Conservation (phyloP, 2,329 filamentous ascomycete species). For the Scleromitrula shiraiana region DNA sequence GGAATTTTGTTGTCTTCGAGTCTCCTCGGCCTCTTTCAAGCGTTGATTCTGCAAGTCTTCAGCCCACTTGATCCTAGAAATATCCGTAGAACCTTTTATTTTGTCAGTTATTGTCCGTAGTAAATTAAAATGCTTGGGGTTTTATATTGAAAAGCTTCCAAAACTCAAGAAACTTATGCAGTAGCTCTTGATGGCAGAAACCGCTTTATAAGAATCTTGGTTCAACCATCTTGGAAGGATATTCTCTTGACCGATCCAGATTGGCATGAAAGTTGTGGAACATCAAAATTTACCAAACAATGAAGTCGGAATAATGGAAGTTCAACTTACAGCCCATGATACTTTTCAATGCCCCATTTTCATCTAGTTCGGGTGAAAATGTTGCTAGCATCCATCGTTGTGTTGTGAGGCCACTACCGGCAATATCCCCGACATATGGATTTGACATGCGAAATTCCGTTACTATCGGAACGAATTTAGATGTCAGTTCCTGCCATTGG, state of each 20-base stretch:
- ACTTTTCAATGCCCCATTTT: conserved; percentile 57
- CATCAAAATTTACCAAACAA: too few relatives aligned
- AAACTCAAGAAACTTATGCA: too few relatives aligned
- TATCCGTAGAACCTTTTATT: conserved; percentile 65
- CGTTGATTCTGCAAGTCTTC: conserved; percentile 34
- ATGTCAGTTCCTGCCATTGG: conserved; percentile 9
- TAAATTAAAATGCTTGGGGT: conserved; percentile 22
- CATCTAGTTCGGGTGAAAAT: conserved; percentile 63
- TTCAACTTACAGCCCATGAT: conserved; percentile 51
- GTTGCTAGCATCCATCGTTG: conserved; percentile 76
- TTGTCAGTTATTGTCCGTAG: conserved; percentile 28
- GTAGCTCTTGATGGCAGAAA: too few relatives aligned
- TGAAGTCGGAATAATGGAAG: too few relatives aligned
- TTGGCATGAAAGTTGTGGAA: conserved; percentile 58
- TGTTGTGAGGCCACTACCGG: conserved; percentile 52
- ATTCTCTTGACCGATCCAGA: conserved; percentile 20
- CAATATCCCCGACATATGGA: conserved; percentile 41
- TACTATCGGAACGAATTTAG: neutral
- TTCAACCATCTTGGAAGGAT: neutral
- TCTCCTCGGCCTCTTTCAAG: conserved; percentile 45
- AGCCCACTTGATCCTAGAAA: conserved; percentile 70
- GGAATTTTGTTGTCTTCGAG: conserved; percentile 64
- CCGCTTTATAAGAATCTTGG: too few relatives aligned
- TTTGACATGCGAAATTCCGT: conserved; percentile 8
- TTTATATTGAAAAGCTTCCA: neutral